These are phyloP conservation scores for Fusarium sp. DNA, from an alignment of 2,329 filamentous ascomycete genomes.

Conservation along the genomic window DNA sequence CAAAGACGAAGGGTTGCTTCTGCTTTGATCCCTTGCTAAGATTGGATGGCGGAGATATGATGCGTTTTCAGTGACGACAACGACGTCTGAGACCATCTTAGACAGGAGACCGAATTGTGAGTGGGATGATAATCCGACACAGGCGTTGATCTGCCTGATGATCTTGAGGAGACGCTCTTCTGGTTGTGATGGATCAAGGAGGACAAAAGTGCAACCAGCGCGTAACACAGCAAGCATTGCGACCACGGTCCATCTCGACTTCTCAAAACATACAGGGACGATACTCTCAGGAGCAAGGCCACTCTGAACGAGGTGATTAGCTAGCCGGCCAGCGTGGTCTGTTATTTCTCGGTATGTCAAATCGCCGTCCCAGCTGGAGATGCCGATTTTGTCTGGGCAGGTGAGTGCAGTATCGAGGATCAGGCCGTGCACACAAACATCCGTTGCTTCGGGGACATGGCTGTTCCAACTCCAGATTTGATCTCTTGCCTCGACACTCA, in stretches of 20 bases:
- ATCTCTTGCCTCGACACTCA: not conserved
- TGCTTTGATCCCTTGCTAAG: not conserved
- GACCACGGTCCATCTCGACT: not conserved
- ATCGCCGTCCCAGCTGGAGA: not conserved
- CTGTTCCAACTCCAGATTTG: not conserved
- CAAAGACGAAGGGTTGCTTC: not conserved
- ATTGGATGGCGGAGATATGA: not conserved
- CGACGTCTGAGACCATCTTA: not conserved
- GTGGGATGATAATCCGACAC: not conserved
- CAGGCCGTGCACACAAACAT: not conserved
- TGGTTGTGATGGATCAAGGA: not conserved
- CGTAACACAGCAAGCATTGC: not conserved
- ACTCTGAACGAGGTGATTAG: not conserved
- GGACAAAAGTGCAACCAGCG: not conserved
- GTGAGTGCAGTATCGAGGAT: not conserved
- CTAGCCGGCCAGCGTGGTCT: not conserved
- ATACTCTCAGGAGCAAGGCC: conserved; percentile 13
- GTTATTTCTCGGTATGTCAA: not conserved
- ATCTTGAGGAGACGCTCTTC: not conserved
- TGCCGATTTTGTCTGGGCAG: not conserved
- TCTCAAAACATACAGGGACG: conserved; percentile 26
- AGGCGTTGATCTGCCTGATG: not conserved
- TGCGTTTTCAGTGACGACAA: not conserved
- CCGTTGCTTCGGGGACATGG: not conserved
- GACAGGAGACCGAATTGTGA: not conserved